Evolutionary conservation across 306 rosid genomes (phyloP), one percentile per base, ranked within the genome.

Genomic region (Mimosa bimucronata): DNA sequence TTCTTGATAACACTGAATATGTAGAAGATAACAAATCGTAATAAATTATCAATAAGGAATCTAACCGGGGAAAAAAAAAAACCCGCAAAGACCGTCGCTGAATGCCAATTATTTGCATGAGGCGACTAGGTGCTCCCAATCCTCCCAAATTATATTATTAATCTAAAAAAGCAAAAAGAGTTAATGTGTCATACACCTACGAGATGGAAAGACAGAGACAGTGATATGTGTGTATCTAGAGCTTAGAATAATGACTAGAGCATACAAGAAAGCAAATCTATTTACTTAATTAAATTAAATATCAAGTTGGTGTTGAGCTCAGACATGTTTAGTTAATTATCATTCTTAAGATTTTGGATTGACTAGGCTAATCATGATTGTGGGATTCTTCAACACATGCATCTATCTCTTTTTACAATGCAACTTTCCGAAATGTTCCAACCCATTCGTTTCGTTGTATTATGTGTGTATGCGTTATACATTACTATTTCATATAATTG

Each of bases 371-470:
- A 88, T 91, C 86, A 89, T 90, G 97, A 79, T 86, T 82, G 80
- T 84, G 62, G 73, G 91, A 94, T 91, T 90, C 95, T 89, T 81
- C 82, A 83, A 84, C 94, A 87, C 94, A 91, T 89, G 96, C 37
- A 13, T 26, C 66, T 58, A 2, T 57, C 4, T 25, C 1, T 9
- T 25, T n/a, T 5, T 21, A 6, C 29, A 57, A 23, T 23, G n/a
- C 15, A 23, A 0, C 19, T 57, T 57, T 23, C 15, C 0, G 6
- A 21, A 9, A 23, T 23, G 28, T 57, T 23, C 2, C 28, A 9
- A 9, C 23, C 28, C 28, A 57, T 57, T 57, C 2, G 7, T 53
- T 3, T 16, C 6, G 21, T 15, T 16, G 5, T 41, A 46, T 46
- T 44, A 44, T 11, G 15, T 44, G 3, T 44, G 48, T 44, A 45